phyloP scores from a whole-genome alignment of 352 stramenopile species.

The Globisporangium yorkense region DNA sequence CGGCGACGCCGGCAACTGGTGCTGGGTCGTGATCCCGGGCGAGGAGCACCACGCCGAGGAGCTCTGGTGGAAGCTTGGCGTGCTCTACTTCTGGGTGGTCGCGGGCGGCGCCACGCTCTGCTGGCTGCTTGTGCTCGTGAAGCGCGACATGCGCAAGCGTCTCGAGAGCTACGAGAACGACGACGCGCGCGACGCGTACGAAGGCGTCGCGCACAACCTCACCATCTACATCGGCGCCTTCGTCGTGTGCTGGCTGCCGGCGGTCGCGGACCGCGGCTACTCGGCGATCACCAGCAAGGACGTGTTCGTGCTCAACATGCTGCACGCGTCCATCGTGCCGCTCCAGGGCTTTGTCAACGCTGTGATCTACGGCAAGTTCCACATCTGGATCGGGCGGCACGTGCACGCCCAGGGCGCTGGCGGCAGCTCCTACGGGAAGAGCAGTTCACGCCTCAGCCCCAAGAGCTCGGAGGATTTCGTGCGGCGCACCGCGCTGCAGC shows the following conservation, averaged over 20 bases:
- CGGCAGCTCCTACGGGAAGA: slow-evolving; percentile 16
- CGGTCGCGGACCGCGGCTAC: slow-evolving; percentile 61
- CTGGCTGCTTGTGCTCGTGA: slow-evolving; percentile 63
- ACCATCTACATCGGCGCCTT: slow-evolving; percentile 78
- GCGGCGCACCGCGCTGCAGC: slow-evolving; percentile 24
- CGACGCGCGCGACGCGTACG: slow-evolving; percentile 68
- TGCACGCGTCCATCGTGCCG: slow-evolving; percentile 74
- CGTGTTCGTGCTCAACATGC: slow-evolving; percentile 56
- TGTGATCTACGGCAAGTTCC: slow-evolving; percentile 84
- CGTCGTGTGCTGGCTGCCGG: slow-evolving; percentile 74
- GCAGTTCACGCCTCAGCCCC: slow-evolving; percentile 28
- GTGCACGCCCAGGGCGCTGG: slow-evolving; percentile 24
- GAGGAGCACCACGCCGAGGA: slow-evolving; percentile 30
- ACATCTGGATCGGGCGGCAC: slow-evolving; percentile 71
- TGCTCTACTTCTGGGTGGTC: slow-evolving; percentile 77
- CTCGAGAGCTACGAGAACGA: slow-evolving; percentile 72
- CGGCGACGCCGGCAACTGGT: slow-evolving; percentile 68
- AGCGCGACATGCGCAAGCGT: slow-evolving; percentile 71
- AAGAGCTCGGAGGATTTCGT: slow-evolving; percentile 41
- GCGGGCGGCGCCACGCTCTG: slow-evolving; percentile 44
- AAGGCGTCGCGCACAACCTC: slow-evolving; percentile 78
- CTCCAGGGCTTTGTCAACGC: slow-evolving; percentile 82
- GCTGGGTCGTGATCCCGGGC: slow-evolving; percentile 57
- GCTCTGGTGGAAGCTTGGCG: slow-evolving; percentile 68
- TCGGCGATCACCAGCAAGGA: slow-evolving; percentile 46